Evolutionary conservation across 1,139 yeast genomes (phyloP), one percentile per base, ranked within the genome.

Genomic region (Blastobotrys buckinghamii): DNA sequence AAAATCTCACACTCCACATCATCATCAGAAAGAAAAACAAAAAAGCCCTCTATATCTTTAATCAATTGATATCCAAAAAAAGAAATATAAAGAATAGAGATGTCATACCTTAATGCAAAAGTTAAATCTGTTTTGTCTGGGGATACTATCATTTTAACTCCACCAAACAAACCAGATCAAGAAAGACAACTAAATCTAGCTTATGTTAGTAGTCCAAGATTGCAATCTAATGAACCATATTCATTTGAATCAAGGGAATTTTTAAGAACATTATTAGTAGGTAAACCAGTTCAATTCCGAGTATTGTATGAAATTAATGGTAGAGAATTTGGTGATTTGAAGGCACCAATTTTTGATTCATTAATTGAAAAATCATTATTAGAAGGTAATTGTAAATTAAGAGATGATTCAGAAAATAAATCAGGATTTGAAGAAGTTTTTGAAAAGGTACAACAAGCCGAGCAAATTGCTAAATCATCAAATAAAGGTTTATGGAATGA

Each of bases 61-160:
- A 22, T 22, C 24, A 22, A 22, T 22, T n/a, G n/a, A n/a, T n/a
- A n/a, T n/a, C n/a, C n/a, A 22, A 22, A 5, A 22, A 22, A 22
- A 22, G 7, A 4, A 22, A 22, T 22, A 22, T 6, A 39, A 6
- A 8, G n/a, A n/a, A n/a, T n/a, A n/a, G n/a, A n/a, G n/a, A 44
- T 44, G 47, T 44, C 47, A 12, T 39, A 35, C 20, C 38, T 45
- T 22, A 45, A 35, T 22, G 67, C 64, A 16, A 60, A 60, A 47
- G 92, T 85, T 49, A 84, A 84, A 63, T 75, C 80, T 46, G 87
- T 84, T 24, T 65, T 82, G 40, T 82, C 87, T 45, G 89, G 86
- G 5, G 94, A 85, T 67, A 80, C 90, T n/a, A 61, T 85, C 43
- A 77, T 83, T 38, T 74, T 85, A 55, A 73, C 75, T n/a, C 85